These are phyloP conservation scores for Echria macrotheca DNA, from an alignment of 495 filamentous ascomycete species.

Conservation along the genomic window DNA sequence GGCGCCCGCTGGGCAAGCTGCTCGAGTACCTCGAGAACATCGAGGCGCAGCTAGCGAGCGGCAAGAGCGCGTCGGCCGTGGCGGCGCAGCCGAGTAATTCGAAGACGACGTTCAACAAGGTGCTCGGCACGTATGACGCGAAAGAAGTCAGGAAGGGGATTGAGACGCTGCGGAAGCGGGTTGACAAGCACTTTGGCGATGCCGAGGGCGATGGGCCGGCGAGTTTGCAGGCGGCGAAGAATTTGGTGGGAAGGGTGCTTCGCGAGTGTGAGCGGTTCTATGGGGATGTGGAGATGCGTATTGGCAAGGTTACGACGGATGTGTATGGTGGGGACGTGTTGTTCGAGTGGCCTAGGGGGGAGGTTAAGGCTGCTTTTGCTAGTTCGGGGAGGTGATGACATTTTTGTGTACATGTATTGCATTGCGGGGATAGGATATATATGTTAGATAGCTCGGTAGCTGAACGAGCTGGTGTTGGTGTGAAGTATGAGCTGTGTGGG, in stretches of 20 bases:
- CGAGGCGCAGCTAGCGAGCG: conserved; percentile 58
- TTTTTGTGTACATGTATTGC: not conserved
- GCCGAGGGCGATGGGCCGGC: conserved; percentile 44
- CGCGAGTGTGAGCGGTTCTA: conserved; percentile 77
- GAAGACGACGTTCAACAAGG: conserved; percentile 74
- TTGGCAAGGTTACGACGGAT: conserved; percentile 55
- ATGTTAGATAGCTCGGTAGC: too few species aligned
- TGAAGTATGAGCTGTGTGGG: not conserved
- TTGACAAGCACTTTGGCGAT: conserved; percentile 95
- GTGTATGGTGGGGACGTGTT: conserved; percentile 52
- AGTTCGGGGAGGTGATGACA: conserved; percentile 36
- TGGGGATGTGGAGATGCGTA: conserved; percentile 63
- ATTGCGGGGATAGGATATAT: not conserved
- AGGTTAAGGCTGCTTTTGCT: conserved; percentile 48
- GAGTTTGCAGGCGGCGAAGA: conserved; percentile 18
- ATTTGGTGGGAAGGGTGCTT: conserved; percentile 71
- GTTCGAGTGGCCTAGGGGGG: conserved; percentile 50
- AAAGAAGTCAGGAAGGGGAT: conserved; percentile 82
- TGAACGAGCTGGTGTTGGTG: too few species aligned
- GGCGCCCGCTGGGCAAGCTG: conserved; percentile 81
- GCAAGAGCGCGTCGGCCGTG: conserved; percentile 42
- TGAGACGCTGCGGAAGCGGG: conserved; percentile 77
- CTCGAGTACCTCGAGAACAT: conserved; percentile 84
- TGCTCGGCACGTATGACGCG: conserved; percentile 69
- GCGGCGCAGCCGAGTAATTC: conserved; percentile 73